These are phyloP conservation scores for Selenicereus undatus DNA, from an alignment of 148 eudicot species.

Conservation along the genomic window DNA sequence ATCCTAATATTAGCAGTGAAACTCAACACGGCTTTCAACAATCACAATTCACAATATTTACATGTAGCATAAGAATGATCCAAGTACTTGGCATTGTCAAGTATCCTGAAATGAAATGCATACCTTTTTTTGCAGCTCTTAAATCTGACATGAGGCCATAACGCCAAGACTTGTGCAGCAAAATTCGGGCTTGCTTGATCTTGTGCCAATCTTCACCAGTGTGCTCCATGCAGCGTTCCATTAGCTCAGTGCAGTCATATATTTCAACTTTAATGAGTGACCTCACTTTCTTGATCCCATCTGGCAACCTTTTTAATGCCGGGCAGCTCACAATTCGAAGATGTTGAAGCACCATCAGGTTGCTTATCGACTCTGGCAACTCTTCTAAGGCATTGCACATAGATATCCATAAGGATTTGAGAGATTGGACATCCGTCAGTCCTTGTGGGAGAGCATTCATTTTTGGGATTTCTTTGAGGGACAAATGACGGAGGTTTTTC, in stretches of 20 bases:
- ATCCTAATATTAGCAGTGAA: too few species aligned
- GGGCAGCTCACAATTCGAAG: constrained; percentile 27
- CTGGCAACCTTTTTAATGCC: constrained; percentile 17
- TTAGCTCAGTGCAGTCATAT: constrained; percentile 11
- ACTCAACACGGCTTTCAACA: too few species aligned
- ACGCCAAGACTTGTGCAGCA: constrained; percentile 29
- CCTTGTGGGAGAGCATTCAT: constrained; percentile 13
- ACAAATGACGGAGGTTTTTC: constrained; percentile 12
- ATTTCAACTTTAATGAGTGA: too few species aligned
- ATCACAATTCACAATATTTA: too few species aligned
- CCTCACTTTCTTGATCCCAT: constrained; percentile 14
- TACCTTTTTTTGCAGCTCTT: too few species aligned
- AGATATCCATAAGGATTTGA: constrained; percentile 23
- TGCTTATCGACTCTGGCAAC: constrained; percentile 25
- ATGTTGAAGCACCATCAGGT: constrained; percentile 23
- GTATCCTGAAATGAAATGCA: too few species aligned
- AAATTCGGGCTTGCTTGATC: constrained; percentile 23
- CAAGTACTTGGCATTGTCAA: too few species aligned
- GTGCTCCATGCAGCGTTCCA: constrained; percentile 28
- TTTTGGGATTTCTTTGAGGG: constrained; percentile 20
- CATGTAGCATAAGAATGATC: too few species aligned
- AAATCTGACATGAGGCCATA: neutral
- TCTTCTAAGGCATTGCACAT: constrained; percentile 12
- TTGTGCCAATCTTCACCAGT: constrained; percentile 24
- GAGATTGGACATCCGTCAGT: constrained; percentile 14